These are phyloP conservation scores for Leptographium galeiforme DNA, from an alignment of 2,329 filamentous ascomycete species.

Conservation along the genomic window DNA sequence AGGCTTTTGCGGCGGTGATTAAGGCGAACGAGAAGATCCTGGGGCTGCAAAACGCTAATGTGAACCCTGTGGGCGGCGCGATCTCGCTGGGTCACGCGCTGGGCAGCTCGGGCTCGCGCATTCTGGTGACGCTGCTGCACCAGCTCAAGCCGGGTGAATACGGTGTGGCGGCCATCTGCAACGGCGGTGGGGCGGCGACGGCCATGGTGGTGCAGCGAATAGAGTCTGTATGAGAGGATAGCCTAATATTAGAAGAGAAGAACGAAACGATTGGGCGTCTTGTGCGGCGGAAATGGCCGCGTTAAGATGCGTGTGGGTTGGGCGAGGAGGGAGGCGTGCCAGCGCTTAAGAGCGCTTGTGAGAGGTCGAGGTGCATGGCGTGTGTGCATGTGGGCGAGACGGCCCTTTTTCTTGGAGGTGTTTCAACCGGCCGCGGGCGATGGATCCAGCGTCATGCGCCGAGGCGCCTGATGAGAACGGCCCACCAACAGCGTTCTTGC, in stretches of 20 bases:
- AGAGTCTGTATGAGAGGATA: conserved; percentile 33
- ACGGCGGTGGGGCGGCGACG: conserved; percentile 84
- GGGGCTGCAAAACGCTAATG: conserved; percentile 61
- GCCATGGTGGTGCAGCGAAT: conserved; percentile 83
- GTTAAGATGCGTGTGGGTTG: background rate
- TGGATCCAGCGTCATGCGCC: background rate
- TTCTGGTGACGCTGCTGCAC: conserved; percentile 79
- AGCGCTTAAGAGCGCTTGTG: background rate
- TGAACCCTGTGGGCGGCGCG: conserved; percentile 81
- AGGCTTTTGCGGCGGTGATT: conserved; percentile 92
- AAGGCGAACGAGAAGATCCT: conserved; percentile 84
- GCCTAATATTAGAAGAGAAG: background rate
- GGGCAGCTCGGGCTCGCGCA: conserved; percentile 84
- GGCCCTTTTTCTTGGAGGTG: background rate
- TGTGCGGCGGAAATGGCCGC: background rate
- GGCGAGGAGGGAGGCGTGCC: too few relatives aligned
- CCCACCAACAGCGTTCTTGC: background rate
- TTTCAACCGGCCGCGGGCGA: background rate
- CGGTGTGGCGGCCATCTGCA: conserved; percentile 91
- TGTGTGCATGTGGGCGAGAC: background rate
- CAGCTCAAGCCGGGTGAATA: conserved; percentile 88
- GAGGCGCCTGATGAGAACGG: conserved; percentile 6
- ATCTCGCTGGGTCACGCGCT: conserved; percentile 87
- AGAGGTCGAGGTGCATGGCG: background rate
- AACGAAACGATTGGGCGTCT: background rate